These are phyloP conservation scores for Eimeria nieschulzi DNA, from an alignment of 169 alveolate species.

Conservation along the genomic window DNA sequence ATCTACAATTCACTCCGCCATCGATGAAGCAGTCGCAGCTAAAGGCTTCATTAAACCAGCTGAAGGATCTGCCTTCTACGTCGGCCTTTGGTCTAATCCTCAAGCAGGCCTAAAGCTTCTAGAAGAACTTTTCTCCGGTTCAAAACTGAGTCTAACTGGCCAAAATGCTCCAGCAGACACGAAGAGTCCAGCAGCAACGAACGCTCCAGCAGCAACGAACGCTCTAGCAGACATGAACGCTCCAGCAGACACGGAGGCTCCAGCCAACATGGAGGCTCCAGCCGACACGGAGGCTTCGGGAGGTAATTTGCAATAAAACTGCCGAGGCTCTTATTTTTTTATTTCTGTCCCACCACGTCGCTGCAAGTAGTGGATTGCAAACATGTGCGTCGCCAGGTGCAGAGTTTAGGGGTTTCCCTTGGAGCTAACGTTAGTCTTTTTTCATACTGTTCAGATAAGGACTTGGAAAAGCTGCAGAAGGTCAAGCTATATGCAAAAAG, in stretches of 20 bases:
- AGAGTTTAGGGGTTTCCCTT: too few relatives aligned
- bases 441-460: conserved; percentile 23
- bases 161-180: background rate
- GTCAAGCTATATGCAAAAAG: conserved; percentile 15
- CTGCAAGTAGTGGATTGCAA: too few relatives aligned
- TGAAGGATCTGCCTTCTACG: conserved; percentile 52
- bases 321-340: too few relatives aligned
- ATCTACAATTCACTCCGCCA: conserved; percentile 1
- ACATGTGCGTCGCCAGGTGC: too few relatives aligned
- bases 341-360: too few relatives aligned
- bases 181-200: background rate
- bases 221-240: too few relatives aligned
- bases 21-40: conserved; percentile 49
- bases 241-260: too few relatives aligned
- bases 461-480: background rate
- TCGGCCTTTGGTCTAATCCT: conserved; percentile 32
- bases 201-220: too few relatives aligned
- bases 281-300: too few relatives aligned
- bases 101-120: conserved; percentile 9
- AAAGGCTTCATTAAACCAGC: conserved; percentile 38
- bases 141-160: background rate
- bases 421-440: background rate
- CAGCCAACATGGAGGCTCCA: too few relatives aligned
- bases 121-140: conserved; percentile 1
- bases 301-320: too few relatives aligned